phyloP scores from a whole-genome alignment of 352 stramenopile species.

The Phytophthora aleatoria region DNA sequence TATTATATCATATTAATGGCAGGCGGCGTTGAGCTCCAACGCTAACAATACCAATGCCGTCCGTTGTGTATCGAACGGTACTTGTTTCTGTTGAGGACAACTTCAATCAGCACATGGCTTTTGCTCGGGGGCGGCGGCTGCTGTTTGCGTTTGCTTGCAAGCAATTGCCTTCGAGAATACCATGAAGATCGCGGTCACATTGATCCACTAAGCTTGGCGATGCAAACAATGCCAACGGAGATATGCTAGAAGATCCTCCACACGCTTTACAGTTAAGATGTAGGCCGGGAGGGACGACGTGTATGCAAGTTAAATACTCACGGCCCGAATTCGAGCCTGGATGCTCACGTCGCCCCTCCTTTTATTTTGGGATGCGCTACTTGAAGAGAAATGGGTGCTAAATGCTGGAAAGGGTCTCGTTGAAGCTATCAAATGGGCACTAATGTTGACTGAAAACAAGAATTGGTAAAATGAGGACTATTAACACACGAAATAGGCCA shows the following conservation, averaged over 20 bases:
- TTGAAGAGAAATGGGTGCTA: constrained; percentile 6
- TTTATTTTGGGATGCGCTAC: constrained; percentile 19
- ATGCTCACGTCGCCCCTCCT: constrained; percentile 22
- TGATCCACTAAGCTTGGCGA: neutral
- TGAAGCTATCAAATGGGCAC: constrained; percentile 6
- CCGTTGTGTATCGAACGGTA: constrained; percentile 16
- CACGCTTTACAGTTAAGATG: neutral
- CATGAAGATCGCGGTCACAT: neutral
- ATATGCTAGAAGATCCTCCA: neutral
- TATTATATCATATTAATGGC: no score
- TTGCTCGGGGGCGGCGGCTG: neutral
- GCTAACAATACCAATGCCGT: constrained; percentile 2
- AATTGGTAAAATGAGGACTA: neutral
- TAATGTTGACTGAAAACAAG: neutral
- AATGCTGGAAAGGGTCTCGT: neutral
- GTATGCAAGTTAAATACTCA: neutral
- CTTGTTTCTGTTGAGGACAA: constrained; percentile 12
- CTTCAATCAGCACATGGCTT: constrained; percentile 4
- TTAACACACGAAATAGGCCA: neutral
- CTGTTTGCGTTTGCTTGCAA: neutral
- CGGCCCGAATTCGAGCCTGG: neutral
- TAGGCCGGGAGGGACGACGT: constrained; percentile 20
- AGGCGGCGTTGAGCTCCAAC: neutral
- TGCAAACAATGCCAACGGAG: neutral
- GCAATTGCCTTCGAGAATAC: neutral